A percentile compares a stretch with the other conserved stretches of the same genome.
phyloP scores from a whole-genome alignment of 2,329 filamentous ascomycete species.

The Aspergillus eucalypticola region DNA sequence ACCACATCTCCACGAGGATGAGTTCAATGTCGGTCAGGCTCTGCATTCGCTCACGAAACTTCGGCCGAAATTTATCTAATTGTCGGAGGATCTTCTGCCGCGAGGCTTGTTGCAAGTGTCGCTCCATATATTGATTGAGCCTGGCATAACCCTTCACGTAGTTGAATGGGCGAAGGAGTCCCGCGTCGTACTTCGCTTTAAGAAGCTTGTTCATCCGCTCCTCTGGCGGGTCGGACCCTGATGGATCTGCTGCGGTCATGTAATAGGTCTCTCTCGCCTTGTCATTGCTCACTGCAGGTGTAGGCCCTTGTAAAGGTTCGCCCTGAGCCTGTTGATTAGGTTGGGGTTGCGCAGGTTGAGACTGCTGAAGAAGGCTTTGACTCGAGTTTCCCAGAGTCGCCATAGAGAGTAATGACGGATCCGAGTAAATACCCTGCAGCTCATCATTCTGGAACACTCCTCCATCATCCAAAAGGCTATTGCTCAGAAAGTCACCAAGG shows the following conservation, averaged over 20 bases:
- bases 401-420: conserved; percentile 55
- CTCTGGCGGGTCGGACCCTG: conserved; percentile 81
- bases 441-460: conserved; percentile 69
- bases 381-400: conserved; percentile 34
- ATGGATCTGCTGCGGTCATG: conserved; percentile 92
- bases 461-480: conserved; percentile 82
- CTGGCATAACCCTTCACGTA: conserved; percentile 95
- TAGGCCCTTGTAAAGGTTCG: conserved; percentile 62
- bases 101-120: conserved; percentile 76
- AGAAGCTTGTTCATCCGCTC: conserved; percentile 94
- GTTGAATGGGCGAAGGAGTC: conserved; percentile 93
- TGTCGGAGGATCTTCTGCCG: conserved; percentile 91
- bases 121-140: conserved; percentile 87
- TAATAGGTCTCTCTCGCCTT: conserved; percentile 81
- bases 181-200: conserved; percentile 93
- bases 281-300: conserved; percentile 65
- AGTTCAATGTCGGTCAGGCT: conserved; percentile 90
- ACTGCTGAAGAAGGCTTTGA: conserved; percentile 35
- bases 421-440: conserved; percentile 60
- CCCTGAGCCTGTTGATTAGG: conserved; percentile 38
- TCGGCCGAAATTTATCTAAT: conserved; percentile 88
- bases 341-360: conserved; percentile 36
- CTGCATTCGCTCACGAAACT: conserved; percentile 94
- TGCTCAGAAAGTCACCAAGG: conserved; percentile 94
- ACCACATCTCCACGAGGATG: conserved; percentile 98